Conservation (phyloP, 768 basidiomycete species). For the Guyanaporus albipodus region DNA sequence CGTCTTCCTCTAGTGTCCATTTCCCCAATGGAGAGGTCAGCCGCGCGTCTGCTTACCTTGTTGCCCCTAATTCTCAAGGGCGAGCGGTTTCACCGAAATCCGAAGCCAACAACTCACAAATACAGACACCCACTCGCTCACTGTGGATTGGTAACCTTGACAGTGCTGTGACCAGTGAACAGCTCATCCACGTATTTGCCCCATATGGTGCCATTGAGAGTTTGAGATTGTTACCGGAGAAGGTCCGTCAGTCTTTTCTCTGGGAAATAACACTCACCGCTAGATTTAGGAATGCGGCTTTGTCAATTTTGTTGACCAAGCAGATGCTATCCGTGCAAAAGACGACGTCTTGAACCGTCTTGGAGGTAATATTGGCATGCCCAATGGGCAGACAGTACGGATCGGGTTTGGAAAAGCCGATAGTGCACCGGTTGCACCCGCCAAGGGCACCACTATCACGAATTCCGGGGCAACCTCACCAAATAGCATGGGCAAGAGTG, state of each 20-base stretch:
- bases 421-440: constrained; percentile 88
- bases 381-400: constrained; percentile 92
- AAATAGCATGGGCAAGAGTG: constrained; percentile 45
- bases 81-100: constrained; percentile 83
- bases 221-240: constrained; percentile 90
- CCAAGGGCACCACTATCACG: constrained; percentile 64
- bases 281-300: constrained; percentile 87
- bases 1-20: constrained; percentile 52
- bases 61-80: constrained; percentile 63
- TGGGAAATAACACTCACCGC: constrained; percentile 16
- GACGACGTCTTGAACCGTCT: constrained; percentile 96
- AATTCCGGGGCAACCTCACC: constrained; percentile 67
- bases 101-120: constrained; percentile 62
- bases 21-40: constrained; percentile 63
- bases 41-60: constrained; percentile 62
- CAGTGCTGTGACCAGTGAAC: constrained; percentile 89
- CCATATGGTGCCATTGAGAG: constrained; percentile 98
- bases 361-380: constrained; percentile 91
- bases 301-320: constrained; percentile 95
- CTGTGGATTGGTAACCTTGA: constrained; percentile 99
- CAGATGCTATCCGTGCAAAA: constrained; percentile 95
- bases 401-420: constrained; percentile 99
- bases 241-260: constrained; percentile 47
- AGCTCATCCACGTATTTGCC: constrained; percentile 92
- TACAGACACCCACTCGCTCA: constrained; percentile 91